phyloP scores from a whole-genome alignment of 176 grass and related monocot species.

The Zea mays region Zm-B73-REFERENCE-NAM-5.0 NC_050099.1:159139001-159139500 shows the following conservation, averaged over 20 bases:
- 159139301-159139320: neutral
- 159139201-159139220: conserved; percentile 68
- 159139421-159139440: too few species aligned
- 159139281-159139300: neutral
- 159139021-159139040: conserved; percentile 9
- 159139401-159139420: too few species aligned
- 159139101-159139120: neutral
- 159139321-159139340: neutral
- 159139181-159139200: conserved; percentile 88
- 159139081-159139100: neutral
- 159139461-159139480: too few species aligned
- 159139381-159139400: too few species aligned
- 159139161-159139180: conserved; percentile 88
- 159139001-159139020: neutral
- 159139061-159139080: conserved; percentile 25
- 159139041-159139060: neutral
- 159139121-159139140: conserved; percentile 79
- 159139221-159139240: neutral
- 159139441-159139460: too few species aligned
- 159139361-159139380: too few species aligned
- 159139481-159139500: too few species aligned
- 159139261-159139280: neutral
- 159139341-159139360: too few species aligned
- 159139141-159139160: conserved; percentile 70
- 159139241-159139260: neutral